phyloP scores from a whole-genome alignment of 345 rosid species.

The Hibiscus syriacus region DNA sequence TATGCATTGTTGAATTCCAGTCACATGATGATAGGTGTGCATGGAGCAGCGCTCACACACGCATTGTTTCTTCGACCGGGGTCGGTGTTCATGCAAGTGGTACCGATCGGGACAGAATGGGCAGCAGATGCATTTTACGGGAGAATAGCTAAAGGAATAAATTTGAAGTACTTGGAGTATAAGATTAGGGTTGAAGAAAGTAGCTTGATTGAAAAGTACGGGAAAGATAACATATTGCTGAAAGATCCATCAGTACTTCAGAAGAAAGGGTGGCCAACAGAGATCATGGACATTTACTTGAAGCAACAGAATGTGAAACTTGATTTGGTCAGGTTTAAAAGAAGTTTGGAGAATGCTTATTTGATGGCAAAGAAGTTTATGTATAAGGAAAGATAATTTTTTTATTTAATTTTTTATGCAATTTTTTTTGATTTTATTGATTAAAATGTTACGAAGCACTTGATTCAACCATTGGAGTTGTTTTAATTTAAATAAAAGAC shows the following conservation, averaged over 20 bases:
- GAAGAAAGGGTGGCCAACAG: slow-evolving; percentile 33
- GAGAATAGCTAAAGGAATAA: slow-evolving; percentile 31
- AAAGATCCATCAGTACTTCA: background rate
- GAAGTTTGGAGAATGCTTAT: slow-evolving; percentile 30
- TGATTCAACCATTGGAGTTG: too few species aligned
- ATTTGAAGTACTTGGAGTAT: slow-evolving; percentile 41
- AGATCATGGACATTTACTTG: slow-evolving; percentile 46
- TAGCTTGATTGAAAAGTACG: slow-evolving; percentile 42
- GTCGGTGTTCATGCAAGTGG: slow-evolving; percentile 41
- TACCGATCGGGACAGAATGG: slow-evolving; percentile 45
- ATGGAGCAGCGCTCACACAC: slow-evolving; percentile 57
- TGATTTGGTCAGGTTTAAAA: slow-evolving; percentile 22
- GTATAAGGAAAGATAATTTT: slow-evolving; percentile 17
- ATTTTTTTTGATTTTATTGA: too few species aligned
- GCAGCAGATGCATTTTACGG: slow-evolving; percentile 34
- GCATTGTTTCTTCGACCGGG: slow-evolving; percentile 44
- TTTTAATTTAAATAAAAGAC: too few species aligned
- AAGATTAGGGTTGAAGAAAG: slow-evolving; percentile 33
- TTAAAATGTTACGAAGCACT: too few species aligned
- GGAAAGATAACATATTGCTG: background rate
- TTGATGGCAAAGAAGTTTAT: slow-evolving; percentile 32
- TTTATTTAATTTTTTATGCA: background rate
- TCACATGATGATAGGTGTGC: slow-evolving; percentile 52
- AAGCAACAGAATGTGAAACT: slow-evolving; percentile 52
- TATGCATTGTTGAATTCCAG: slow-evolving; percentile 41